Evolutionary conservation across 331 rosid genomes (phyloP), one percentile per base, ranked within the genome.

Genomic region (Malus hybrid): DNA sequence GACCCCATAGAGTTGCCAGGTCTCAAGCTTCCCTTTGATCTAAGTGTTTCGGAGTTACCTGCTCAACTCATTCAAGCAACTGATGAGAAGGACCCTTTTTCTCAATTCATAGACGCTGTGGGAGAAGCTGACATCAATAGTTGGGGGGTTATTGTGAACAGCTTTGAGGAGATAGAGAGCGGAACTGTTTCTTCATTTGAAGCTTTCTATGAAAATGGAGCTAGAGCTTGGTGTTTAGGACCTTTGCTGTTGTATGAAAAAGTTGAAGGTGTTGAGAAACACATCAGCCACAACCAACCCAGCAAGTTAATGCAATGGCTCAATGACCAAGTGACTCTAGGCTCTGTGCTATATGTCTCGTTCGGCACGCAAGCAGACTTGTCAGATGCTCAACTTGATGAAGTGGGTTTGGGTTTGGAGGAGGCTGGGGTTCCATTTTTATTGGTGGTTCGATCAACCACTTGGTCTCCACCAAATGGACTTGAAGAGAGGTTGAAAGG

Each of bases 161-260:
- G 44, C 63, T 76, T 80, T n/a, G 56, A 15, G 22, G 84, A 70
- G 42, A 33, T 80, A 0, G 84, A 80, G 22, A 29, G 67, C 11
- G 73, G 57, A 5, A 20, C 55, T 5, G 61, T 76, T 71, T 65
- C 84, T 12, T 20, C 67, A 1, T 65, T 63, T 3, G 84, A 80
- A 67, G 46, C 70, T 8, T 80, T 80, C 18, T 76, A 80, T 31
- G 31, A 28, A 22, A 60, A 71, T 3, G 77, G 70, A 16, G 80
- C 80, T 10, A 42, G 16, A 27, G 84, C 77, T 76, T 80, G 77
- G 84, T 80, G 84, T 22, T 29, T 80, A 1, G 84, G 84, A 10
- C 84, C 84, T 54, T 71, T 80, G 3, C 3, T 27, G 5, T 36
- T 75, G 29, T 70, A 69, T 39, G 64, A 56, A 20, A 36, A 36